Evolutionary conservation across 176 grass and related monocot species (phyloP).

Genomic region (Cenchrus americanus): DNA sequence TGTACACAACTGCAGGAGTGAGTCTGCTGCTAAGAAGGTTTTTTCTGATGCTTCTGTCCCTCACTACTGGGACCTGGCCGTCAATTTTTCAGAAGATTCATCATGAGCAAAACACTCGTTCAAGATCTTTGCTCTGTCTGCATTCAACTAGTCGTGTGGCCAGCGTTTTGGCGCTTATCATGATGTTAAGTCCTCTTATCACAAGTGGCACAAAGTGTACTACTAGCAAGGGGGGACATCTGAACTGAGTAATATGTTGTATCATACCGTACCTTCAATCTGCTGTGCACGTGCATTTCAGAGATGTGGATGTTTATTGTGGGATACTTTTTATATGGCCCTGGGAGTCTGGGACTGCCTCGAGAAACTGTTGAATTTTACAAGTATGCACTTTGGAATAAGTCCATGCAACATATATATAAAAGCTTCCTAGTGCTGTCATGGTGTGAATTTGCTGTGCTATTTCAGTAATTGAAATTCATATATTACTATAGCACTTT

Average conservation of each 20-base stretch:
- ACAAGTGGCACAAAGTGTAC: too few relatives aligned
- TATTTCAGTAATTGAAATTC: too few relatives aligned
- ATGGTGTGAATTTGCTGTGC: neutral
- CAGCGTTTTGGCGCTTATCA: neutral
- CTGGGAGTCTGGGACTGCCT: neutral
- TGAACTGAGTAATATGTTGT: slow-evolving; percentile 15
- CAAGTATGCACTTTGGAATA: slow-evolving; percentile 17
- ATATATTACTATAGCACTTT: too few relatives aligned
- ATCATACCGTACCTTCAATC: neutral
- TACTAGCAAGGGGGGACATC: neutral
- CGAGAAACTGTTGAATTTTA: slow-evolving; percentile 13
- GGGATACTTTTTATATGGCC: neutral
- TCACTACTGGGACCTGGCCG: slow-evolving; percentile 91
- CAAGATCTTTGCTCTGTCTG: slow-evolving; percentile 8
- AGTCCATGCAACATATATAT: neutral
- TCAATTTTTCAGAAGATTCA: slow-evolving; percentile 72
- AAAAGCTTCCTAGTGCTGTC: neutral
- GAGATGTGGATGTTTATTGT: slow-evolving; percentile 26
- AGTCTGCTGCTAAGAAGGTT: slow-evolving; percentile 86
- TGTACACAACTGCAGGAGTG: slow-evolving; percentile 81
- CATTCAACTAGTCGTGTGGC: neutral
- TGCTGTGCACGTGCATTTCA: neutral
- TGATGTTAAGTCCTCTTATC: neutral
- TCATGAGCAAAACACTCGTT: slow-evolving; percentile 37
- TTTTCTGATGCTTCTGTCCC: slow-evolving; percentile 82